Evolutionary conservation across 2,329 filamentous ascomycete genomes (phyloP), one percentile per base, ranked within the genome.

Genomic region (Whalleya microplaca): DNA sequence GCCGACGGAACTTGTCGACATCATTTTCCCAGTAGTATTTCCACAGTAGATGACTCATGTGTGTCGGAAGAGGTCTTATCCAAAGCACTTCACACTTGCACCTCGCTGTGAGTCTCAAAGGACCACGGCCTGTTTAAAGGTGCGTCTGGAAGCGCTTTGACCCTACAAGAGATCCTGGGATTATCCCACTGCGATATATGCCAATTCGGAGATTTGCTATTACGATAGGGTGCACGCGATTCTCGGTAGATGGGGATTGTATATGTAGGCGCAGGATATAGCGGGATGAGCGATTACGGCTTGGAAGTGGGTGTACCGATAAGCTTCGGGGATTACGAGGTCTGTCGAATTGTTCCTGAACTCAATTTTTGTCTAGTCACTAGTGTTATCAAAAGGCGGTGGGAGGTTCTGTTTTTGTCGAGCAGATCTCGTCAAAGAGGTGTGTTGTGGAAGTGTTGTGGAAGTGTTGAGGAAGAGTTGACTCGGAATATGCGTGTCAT

Each of bases 31-130:
- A 89, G 75, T 94, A 98, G 75, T 86, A 91, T 84, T 92, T 93
- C 94, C 94, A 97, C 76, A 99, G 87, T 85, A 90, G 85, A 81
- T 92, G 89, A 88, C 91, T 98, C 94, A 98, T 95, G 86, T 86
- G 86, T 78, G 73, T 75, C 67, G 66, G 69, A n/a, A n/a, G 61
- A 64, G 69, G 59, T 66, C 66, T 72, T 70, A 75, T 75, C 74
- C 72, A 73, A 72, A 75, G 66, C 79, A 76, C 79, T 84, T 82
- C 77, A 78, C 81, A 78, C 75, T n/a, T 75, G 84, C 89, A 88
- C 91, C 92, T 96, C 89, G 91, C 91, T 91, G 87, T 92, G 88
- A 89, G 68, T 86, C 90, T 89, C 89, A 64, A 65, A 55, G 88
- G 88, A 88, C 82, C 88, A 93, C 92, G 90, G 92, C 92, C 71